A percentile compares a stretch with the other conserved stretches of the same genome.
Evolutionary conservation across 495 filamentous ascomycete genomes (phyloP).

Genomic region (Penicilliopsis zonata): DNA sequence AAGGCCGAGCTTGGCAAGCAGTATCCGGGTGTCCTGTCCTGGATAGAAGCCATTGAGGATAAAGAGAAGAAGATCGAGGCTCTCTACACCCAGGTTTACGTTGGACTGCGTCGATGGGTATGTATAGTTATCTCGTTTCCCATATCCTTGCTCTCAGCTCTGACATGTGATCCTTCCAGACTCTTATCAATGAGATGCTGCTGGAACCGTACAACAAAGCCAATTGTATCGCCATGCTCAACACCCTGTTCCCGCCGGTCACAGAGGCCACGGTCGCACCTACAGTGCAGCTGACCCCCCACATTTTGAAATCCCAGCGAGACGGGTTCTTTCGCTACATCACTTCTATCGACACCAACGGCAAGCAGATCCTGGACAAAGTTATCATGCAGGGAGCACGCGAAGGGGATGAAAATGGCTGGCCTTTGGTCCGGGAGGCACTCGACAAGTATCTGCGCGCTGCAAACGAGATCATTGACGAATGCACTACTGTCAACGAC

Average conservation of each 20-base stretch:
- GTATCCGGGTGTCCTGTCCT: conserved; percentile 40
- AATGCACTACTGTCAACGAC: conserved; percentile 40
- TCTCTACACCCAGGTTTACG: conserved; percentile 52
- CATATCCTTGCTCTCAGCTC: not conserved
- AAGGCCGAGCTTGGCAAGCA: conserved; percentile 27
- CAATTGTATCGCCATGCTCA: conserved; percentile 65
- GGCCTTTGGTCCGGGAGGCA: conserved; percentile 39
- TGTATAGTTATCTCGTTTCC: conserved; percentile 11
- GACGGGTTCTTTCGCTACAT: conserved; percentile 59
- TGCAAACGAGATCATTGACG: conserved; percentile 48
- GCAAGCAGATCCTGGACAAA: conserved; percentile 40
- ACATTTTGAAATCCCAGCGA: conserved; percentile 45
- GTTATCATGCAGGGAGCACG: conserved; percentile 42
- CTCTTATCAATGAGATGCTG: conserved; percentile 59
- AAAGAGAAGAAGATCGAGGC: conserved; percentile 47
- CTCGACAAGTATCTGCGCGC: conserved; percentile 50
- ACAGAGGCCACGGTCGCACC: conserved; percentile 33
- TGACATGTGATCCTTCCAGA: conserved; percentile 32
- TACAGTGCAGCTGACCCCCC: conserved; percentile 41
- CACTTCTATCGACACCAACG: conserved; percentile 44
- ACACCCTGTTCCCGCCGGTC: conserved; percentile 58
- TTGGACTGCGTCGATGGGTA: conserved; percentile 62
- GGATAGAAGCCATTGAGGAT: conserved; percentile 39
- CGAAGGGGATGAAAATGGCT: conserved; percentile 40
- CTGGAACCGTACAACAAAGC: conserved; percentile 52